Evolutionary conservation across 2,329 filamentous ascomycete genomes (phyloP).

Genomic region (Colletotrichum lini): DNA sequence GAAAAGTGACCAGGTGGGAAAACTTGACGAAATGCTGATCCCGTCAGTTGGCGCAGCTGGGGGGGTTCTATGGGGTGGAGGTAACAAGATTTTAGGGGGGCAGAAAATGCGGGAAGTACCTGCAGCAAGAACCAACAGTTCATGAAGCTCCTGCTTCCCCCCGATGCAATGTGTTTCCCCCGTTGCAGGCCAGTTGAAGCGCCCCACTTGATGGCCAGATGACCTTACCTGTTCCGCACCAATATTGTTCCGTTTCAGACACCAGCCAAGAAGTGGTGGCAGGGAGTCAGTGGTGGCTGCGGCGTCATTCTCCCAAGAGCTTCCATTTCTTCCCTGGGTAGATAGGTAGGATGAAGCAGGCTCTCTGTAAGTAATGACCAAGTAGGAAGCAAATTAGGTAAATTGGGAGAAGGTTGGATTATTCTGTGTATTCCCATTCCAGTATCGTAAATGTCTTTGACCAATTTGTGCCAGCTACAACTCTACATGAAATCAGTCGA

Average conservation of each 20-base stretch:
- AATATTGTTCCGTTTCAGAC: conserved; percentile 34
- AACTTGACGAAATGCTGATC: conserved; percentile 39
- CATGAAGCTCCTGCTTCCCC: conserved; percentile 19
- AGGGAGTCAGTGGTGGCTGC: conserved; percentile 9
- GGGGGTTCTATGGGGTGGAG: conserved; percentile 33
- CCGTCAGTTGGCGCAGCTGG: conserved; percentile 28
- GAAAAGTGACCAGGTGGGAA: conserved; percentile 29
- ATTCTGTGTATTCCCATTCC: neutral
- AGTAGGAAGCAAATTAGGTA: neutral
- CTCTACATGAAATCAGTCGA: neutral
- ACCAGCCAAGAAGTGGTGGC: neutral
- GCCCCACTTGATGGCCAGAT: conserved; percentile 35
- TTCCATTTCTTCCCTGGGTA: too few species aligned
- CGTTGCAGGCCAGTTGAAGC: conserved; percentile 14
- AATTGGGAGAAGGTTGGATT: neutral
- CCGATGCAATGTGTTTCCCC: conserved; percentile 24
- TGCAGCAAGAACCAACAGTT: conserved; percentile 44
- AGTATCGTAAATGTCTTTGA: neutral
- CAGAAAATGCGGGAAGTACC: conserved; percentile 37
- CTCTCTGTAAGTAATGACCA: too few species aligned
- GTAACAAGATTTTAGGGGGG: conserved; percentile 33
- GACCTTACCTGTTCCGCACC: conserved; percentile 37
- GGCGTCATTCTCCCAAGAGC: conserved; percentile 19
- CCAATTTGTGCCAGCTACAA: neutral
- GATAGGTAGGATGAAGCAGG: too few species aligned